Evolutionary conservation across 176 grass and related monocot genomes (phyloP).

Genomic region (Musa beccarii): DNA sequence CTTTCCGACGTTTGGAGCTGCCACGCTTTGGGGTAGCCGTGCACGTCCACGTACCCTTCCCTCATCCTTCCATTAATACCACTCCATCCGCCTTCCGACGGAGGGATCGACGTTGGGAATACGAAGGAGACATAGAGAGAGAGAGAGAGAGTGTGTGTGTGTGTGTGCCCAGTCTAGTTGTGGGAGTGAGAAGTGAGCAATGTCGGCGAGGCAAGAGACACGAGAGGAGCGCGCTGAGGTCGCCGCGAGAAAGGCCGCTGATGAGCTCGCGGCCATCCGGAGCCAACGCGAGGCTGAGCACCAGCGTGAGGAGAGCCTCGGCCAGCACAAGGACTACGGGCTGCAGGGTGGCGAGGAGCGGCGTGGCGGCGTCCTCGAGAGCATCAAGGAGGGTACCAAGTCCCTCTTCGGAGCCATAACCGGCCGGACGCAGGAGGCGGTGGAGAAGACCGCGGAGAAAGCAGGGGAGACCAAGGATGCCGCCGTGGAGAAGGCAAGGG

Average conservation of each 20-base stretch:
- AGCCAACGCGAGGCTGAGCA: conserved; percentile 9
- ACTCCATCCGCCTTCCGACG: background rate
- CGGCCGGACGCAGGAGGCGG: conserved; percentile 26
- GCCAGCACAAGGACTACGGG: conserved; percentile 19
- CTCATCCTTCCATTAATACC: background rate
- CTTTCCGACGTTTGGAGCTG: no score
- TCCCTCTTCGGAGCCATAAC: conserved; percentile 33
- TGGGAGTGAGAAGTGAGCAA: background rate
- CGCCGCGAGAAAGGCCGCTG: conserved; percentile 30
- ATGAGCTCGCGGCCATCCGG: conserved; percentile 47
- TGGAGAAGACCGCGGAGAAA: conserved; percentile 30
- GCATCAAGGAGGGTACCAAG: conserved; percentile 48
- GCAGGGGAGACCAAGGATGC: background rate
- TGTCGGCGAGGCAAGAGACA: conserved; percentile 15
- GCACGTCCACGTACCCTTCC: background rate
- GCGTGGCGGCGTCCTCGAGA: conserved; percentile 43
- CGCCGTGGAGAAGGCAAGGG: conserved; percentile 8
- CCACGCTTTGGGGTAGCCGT: background rate
- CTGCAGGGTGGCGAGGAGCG: background rate
- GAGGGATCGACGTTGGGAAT: no score
- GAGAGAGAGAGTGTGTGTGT: no score
- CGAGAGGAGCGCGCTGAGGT: conserved; percentile 35
- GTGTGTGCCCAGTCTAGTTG: background rate
- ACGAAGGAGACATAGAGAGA: no score
- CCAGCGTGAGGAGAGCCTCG: background rate